Evolutionary conservation across 306 rosid species (phyloP).

Genomic region (Castanea mollissima): DNA sequence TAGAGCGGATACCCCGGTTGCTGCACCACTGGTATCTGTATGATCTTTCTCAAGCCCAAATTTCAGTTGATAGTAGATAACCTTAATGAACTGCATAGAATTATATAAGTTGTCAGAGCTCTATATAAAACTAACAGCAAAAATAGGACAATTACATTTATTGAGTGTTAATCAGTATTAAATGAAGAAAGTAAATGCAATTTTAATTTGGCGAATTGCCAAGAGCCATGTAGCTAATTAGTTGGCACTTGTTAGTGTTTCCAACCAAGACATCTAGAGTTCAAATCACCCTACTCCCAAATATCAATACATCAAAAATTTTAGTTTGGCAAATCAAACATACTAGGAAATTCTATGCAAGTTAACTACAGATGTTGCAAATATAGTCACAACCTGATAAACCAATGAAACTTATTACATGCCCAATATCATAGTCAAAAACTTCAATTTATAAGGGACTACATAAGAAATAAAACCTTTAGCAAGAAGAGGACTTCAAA

Average conservation of each 20-base stretch:
- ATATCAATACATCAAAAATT: too few species aligned
- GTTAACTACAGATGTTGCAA: not conserved
- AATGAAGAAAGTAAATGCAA: not conserved
- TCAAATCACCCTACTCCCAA: too few species aligned
- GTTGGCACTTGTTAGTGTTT: too few species aligned
- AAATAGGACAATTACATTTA: not conserved
- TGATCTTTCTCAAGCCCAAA: constrained; percentile 64
- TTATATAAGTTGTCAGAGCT: constrained; percentile 24
- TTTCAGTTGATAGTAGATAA: constrained; percentile 77
- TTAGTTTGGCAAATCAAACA: not conserved
- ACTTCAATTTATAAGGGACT: not conserved
- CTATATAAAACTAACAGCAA: constrained; percentile 6
- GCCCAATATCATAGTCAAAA: too few species aligned
- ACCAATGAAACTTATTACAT: not conserved
- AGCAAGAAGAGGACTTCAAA: not conserved
- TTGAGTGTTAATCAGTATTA: not conserved
- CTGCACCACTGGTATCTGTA: constrained; percentile 15
- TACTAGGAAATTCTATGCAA: not conserved
- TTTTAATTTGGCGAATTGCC: not conserved
- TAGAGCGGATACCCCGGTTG: constrained; percentile 36
- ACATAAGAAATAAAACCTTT: not conserved
- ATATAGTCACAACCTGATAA: not conserved
- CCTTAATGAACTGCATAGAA: constrained; percentile 59
- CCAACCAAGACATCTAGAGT: too few species aligned
- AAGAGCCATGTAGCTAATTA: too few species aligned